Evolutionary conservation across 129 eudicot species (phyloP), one percentile per base, ranked within the genome.

Genomic region (Deinandra increscens): DNA sequence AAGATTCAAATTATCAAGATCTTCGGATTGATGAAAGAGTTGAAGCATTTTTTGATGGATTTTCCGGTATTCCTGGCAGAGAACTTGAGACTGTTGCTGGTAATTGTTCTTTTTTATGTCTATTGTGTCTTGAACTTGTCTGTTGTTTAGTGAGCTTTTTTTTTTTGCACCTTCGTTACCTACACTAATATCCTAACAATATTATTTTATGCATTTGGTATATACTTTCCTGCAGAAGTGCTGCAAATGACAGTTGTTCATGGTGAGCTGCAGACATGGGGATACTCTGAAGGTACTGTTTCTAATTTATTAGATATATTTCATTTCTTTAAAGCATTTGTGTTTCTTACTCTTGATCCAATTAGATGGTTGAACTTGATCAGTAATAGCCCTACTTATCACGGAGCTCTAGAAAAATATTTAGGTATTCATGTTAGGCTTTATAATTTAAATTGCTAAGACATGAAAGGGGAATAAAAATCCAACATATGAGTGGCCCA

Each of bases 61-160:
- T 81, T 72, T 64, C 84, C 19, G 51, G 79, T 17, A 44, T 76
- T 64, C 88, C 90, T 34, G 98, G 98, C 53, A 84, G 69, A 81
- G 98, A 93, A 76, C 86, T 89, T 60, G 97, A 93, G 83, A 74
- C 78, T 0, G 70, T 93, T 46, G 86, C 90, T 18, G 95, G 98
- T 92, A 83, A 75, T 42, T 46, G 23, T 53, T 76, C 11, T 72
- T 34, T 39, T 66, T 26, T 17, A 39, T 59, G 4, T 22, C 18
- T 4, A 11, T 10, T 26, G n/a, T 74, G 31, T 71, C 18, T 55
- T 66, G 20, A 34, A n/a, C 2, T 38, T 42, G 60, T 50, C 6
- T 20, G 15, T n/a, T 53, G n/a, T n/a, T n/a, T n/a, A n/a, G n/a
- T n/a, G n/a, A n/a, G n/a, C n/a, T 29, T 56, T 20, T 14, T 37